Base-by-base conservation (phyloP, 2,329 filamentous ascomycete genomes). In the Fusarium longipes region DNA sequence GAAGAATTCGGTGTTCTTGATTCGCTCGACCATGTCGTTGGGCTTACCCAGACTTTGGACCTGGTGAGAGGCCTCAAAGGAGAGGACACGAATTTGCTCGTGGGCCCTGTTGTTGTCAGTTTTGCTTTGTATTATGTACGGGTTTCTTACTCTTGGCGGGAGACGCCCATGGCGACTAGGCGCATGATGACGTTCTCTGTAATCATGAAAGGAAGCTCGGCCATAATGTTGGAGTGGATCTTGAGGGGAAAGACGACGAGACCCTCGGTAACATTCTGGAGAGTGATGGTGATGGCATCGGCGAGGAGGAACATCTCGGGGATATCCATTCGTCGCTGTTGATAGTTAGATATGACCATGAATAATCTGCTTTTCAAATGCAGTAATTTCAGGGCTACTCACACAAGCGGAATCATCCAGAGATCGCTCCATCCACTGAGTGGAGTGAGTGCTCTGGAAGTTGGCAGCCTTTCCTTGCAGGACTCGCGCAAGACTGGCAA, bases 121-220 rank as follows among this genome's bases (percentile, higher is more conserved):
- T n/a, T n/a, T n/a, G n/a, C n/a, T n/a, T n/a, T n/a, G n/a, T n/a
- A n/a, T n/a, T n/a, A n/a, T n/a, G n/a, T n/a, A n/a, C n/a, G n/a
- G n/a, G n/a, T n/a, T 57, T 3, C 40, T 6, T 24, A 55, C 54
- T 70, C 68, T 30, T 70, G 68, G 29, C 68, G 57, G 20, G 53
- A 65, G 0, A 47, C 62, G 0, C 68, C 68, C 62, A 65, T 64
- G 11, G 54, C 60, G 10, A 58, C 48, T 6, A 71, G 40, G 10
- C 48, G 53, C 67, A 70, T 70, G 40, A 70, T 70, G 47, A 70
- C 65, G 42, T 53, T 68, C 32, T 71, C 68, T 1, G 68, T 62
- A 15, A 61, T 65, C 55, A 71, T 71, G 30, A 69, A 65, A 1
- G 68, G 68, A 0, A 71, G 38, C 27, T 71, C 62, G 1, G 52